Percentiles rank a stretch among this genome's conserved stretches.
These are phyloP conservation scores for Myxozyma neglecta DNA, from an alignment of 805 yeast genomes.

Conservation along the genomic window DNA sequence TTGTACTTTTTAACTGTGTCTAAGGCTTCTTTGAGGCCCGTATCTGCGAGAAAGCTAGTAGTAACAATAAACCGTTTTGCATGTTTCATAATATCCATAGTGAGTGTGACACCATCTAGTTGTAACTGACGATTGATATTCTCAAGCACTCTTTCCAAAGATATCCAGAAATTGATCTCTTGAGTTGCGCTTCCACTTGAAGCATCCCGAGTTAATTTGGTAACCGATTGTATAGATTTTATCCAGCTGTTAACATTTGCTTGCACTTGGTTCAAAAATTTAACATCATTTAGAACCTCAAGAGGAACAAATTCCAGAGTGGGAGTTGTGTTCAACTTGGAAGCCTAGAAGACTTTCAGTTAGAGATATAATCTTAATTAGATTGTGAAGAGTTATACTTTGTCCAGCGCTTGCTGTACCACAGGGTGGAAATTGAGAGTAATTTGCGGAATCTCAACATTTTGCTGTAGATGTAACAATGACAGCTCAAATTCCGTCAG, in stretches of 20 bases:
- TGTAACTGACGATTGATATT: slow-evolving; percentile 60
- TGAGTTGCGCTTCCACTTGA: slow-evolving; percentile 54
- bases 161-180: slow-evolving; percentile 76
- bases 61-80: slow-evolving; percentile 83
- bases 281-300: slow-evolving; percentile 49
- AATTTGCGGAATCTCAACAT: slow-evolving; percentile 68
- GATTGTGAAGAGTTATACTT: slow-evolving; percentile 33
- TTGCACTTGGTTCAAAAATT: slow-evolving; percentile 68
- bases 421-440: slow-evolving; percentile 52
- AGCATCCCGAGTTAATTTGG: slow-evolving; percentile 55
- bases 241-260: slow-evolving; percentile 73
- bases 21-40: slow-evolving; percentile 51
- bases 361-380: slow-evolving; percentile 5
- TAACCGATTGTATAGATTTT: slow-evolving; percentile 56
- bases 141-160: slow-evolving; percentile 61
- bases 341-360: not conserved
- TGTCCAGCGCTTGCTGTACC: slow-evolving; percentile 45
- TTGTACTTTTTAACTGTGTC: slow-evolving; percentile 54
- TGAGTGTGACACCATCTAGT: slow-evolving; percentile 53
- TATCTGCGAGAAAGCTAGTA: slow-evolving; percentile 68
- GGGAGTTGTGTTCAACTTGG: slow-evolving; percentile 33
- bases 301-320: slow-evolving; percentile 41
- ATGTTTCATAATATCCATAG: slow-evolving; percentile 59
- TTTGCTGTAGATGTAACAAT: slow-evolving; percentile 64
- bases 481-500: slow-evolving; percentile 68